phyloP scores from a whole-genome alignment of 495 filamentous ascomycete genomes.

The Pseudoneurospora amorphoporcata region DNA sequence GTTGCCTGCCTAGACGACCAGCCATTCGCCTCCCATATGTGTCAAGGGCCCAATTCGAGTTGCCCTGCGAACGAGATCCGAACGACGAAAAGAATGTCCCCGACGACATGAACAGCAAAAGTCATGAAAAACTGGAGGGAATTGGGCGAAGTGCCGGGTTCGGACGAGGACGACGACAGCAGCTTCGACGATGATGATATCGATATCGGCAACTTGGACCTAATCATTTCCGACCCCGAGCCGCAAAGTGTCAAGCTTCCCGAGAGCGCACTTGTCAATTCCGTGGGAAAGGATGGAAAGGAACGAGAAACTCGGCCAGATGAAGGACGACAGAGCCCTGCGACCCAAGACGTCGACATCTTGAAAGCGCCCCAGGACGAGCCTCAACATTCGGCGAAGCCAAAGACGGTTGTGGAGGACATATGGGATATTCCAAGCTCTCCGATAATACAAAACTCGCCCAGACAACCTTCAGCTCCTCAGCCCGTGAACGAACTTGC shows the following conservation, averaged over 20 bases:
- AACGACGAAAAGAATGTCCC: slow-evolving; percentile 12
- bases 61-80: slow-evolving; percentile 2
- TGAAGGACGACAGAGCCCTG: not conserved
- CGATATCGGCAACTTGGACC: slow-evolving; percentile 8
- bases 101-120: slow-evolving; percentile 17
- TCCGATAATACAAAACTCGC: not conserved
- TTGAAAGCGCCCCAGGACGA: slow-evolving; percentile 8
- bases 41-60: not conserved
- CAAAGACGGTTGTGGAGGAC: not conserved
- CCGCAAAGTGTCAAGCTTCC: not conserved
- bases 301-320: not conserved
- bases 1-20: not conserved
- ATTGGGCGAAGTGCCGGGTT: slow-evolving; percentile 47
- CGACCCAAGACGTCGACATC: slow-evolving; percentile 5
- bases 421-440: slow-evolving; percentile 8
- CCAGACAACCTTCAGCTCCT: not conserved
- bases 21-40: not conserved
- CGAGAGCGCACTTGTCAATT: not conserved
- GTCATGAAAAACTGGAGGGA: slow-evolving; percentile 48
- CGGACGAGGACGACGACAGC: slow-evolving; percentile 43
- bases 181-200: slow-evolving; percentile 31
- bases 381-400: not conserved
- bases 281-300: not conserved
- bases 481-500: not conserved
- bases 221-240: not conserved